These are phyloP conservation scores for Lyophyllum semitale DNA, from an alignment of 768 basidiomycete genomes.

Conservation along the genomic window DNA sequence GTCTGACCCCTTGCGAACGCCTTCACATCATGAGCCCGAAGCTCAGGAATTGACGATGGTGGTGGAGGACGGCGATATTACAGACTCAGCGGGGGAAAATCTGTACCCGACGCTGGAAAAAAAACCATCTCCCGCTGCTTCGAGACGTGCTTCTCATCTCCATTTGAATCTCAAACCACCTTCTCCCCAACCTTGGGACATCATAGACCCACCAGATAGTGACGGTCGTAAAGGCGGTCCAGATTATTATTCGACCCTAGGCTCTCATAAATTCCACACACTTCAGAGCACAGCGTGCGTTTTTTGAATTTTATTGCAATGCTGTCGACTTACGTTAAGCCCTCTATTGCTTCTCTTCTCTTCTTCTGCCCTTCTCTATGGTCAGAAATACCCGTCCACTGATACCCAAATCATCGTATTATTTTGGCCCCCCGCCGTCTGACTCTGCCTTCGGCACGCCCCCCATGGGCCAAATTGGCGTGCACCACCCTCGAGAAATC, in stretches of 20 bases:
- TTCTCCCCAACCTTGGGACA: conserved; percentile 72
- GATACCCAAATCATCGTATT: conserved; percentile 82
- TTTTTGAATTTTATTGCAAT: conserved; percentile 13
- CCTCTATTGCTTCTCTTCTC: not conserved
- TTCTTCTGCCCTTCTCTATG: conserved; percentile 4
- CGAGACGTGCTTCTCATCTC: conserved; percentile 44
- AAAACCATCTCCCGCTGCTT: conserved; percentile 27
- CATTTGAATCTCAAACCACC: conserved; percentile 50
- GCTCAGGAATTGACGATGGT: conserved; percentile 16
- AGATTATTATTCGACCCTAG: conserved; percentile 45
- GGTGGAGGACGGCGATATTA: conserved; percentile 24
- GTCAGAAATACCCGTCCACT: conserved; percentile 42
- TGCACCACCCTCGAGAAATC: conserved; percentile 90
- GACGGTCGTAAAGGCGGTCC: conserved; percentile 35
- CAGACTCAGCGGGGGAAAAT: conserved; percentile 27
- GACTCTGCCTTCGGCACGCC: conserved; percentile 79
- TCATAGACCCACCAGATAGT: conserved; percentile 48
- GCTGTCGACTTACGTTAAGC: conserved; percentile 9
- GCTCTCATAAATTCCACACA: conserved; percentile 43
- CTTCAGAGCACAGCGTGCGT: conserved; percentile 47
- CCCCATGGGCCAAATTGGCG: conserved; percentile 83
- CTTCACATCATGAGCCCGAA: conserved; percentile 4
- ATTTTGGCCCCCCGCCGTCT: conserved; percentile 78
- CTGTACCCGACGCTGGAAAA: conserved; percentile 25
- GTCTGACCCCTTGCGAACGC: conserved; percentile 9